Base-by-base conservation (phyloP, 2,329 filamentous ascomycete species). In the Hyphodiscus sp. region DNA sequence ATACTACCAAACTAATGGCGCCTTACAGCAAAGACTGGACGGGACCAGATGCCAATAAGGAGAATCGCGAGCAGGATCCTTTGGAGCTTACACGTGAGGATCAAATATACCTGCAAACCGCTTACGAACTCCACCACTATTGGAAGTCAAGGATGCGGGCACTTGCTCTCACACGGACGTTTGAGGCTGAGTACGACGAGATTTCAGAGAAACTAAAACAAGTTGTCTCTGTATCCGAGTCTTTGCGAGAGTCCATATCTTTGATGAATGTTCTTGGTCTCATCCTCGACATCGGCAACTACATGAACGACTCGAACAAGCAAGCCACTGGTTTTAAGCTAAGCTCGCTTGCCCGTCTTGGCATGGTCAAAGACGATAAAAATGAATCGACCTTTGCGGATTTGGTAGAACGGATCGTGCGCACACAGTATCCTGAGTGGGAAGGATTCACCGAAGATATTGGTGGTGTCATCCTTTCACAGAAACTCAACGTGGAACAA, bases 301-400 rank as follows among this genome's bases (percentile, higher is more conserved):
- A 96, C 78, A 99, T 99, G 94, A 99, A 99, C 76, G 94, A 97
- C 68, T 87, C 91, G 52, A 97, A 96, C 74, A 99, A 99, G 75
- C 94, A 97, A 73, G 94, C 94, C 3, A 89, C 87, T 54, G 94
- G 94, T 58, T 99, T 99, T 85, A 99, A 99, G 76, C 82, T 99
- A 15, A 94, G 91, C 67, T 96, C 94, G 6, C 83, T 99, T 47
- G 89, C 89, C 26, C 85, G 94, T 52, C 76, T 99, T 52, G 91
- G 87, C 57, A 97, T 99, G 91, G 89, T 97, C 67, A 99, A 99
- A 74, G 94, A 99, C 68, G 91, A 96, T 75, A 96, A 96, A 79
- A 99, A 99, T 71, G 88, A 97, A 71, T 92, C 90, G 1, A 96
- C 91, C 0, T 87, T 99, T 67, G 91, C 92, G 53, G 94, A 99